phyloP scores from a whole-genome alignment of 2,329 filamentous ascomycete genomes.

The Chaetomiaceae sp. region DNA sequence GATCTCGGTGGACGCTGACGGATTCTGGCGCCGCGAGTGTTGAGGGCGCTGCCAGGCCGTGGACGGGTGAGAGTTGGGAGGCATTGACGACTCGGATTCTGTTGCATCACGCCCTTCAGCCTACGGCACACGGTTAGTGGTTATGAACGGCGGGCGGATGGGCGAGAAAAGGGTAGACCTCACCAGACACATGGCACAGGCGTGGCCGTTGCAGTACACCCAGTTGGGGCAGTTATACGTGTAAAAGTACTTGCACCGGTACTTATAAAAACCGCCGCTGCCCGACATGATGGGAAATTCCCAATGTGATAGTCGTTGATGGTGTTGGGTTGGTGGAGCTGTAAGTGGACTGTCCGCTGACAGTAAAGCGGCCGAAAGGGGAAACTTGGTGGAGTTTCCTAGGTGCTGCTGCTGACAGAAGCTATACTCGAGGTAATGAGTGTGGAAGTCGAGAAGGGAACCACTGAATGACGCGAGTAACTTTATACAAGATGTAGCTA shows the following conservation, averaged over 20 bases:
- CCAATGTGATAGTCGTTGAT: not conserved
- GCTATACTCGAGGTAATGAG: not conserved
- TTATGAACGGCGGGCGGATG: not conserved
- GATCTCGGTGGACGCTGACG: slow-evolving; percentile 9
- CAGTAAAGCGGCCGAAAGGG: slow-evolving; percentile 22
- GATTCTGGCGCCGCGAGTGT: not conserved
- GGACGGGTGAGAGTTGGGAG: not conserved
- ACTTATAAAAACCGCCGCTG: slow-evolving; percentile 46
- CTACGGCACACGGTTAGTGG: slow-evolving; percentile 12
- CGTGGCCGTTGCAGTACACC: slow-evolving; percentile 46
- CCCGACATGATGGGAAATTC: slow-evolving; percentile 2
- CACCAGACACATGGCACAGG: slow-evolving; percentile 45
- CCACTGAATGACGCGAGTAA: not conserved
- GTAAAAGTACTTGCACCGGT: slow-evolving; percentile 49
- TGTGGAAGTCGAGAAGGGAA: not conserved
- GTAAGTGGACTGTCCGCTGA: slow-evolving; percentile 23
- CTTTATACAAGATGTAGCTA: slow-evolving; percentile 8
- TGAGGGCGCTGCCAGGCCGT: not conserved
- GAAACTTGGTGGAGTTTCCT: not conserved
- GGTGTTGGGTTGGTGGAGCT: not conserved
- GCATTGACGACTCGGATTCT: slow-evolving; percentile 12
- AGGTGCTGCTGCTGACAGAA: not conserved
- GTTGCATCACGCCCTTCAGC: slow-evolving; percentile 23
- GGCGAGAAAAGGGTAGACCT: slow-evolving; percentile 21
- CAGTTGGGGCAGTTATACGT: slow-evolving; percentile 46